phyloP scores from a whole-genome alignment of 345 rosid genomes.

The Linum lewisii region DNA sequence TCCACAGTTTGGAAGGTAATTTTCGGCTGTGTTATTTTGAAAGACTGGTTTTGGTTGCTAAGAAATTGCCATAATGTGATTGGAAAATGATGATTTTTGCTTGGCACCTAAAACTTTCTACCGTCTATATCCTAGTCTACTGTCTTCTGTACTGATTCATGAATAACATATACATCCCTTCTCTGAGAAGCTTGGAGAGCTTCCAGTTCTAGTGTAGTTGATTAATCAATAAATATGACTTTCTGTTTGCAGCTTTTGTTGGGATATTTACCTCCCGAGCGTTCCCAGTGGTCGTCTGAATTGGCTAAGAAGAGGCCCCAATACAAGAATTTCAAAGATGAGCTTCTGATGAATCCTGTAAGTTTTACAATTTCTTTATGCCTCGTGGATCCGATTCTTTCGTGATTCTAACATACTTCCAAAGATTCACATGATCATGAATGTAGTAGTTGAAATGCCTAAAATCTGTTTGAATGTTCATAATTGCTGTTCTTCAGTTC shows the following conservation, averaged over 20 bases:
- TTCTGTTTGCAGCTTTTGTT: slow-evolving; percentile 58
- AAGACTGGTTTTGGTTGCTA: neutral
- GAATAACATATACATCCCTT: neutral
- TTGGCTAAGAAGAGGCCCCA: slow-evolving; percentile 81
- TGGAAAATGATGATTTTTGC: neutral
- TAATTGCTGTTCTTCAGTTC: neutral
- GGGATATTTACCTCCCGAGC: slow-evolving; percentile 78
- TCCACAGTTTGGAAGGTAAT: slow-evolving; percentile 86
- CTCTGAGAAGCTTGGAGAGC: neutral
- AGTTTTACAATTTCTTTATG: slow-evolving; percentile 16
- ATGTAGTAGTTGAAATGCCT: neutral
- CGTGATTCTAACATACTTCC: no score
- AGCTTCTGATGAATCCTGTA: slow-evolving; percentile 94
- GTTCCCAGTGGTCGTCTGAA: slow-evolving; percentile 68
- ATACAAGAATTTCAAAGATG: slow-evolving; percentile 80
- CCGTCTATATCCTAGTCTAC: neutral
- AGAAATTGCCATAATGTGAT: neutral
- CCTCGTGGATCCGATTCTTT: neutral
- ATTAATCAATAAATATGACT: neutral
- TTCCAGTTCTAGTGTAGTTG: neutral
- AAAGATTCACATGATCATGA: neutral
- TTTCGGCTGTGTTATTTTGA: neutral
- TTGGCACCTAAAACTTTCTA: no score
- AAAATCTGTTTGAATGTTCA: neutral
- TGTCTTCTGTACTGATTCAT: neutral